Conservation (phyloP, 2,329 filamentous ascomycete species). For the Davidsoniella neocaledoniae region DNA sequence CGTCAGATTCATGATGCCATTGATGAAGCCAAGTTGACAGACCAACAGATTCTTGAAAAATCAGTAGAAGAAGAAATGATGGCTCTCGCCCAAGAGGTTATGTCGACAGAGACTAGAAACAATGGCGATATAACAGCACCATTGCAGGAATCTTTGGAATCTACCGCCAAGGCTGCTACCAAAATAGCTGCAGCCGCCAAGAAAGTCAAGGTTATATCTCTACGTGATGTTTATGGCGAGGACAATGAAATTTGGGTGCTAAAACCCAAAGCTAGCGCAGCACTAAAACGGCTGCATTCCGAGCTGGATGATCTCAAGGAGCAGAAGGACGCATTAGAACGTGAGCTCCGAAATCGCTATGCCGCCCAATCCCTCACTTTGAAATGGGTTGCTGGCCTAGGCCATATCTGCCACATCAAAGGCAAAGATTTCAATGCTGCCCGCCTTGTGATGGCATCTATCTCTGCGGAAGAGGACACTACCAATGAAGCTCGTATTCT, state of each 20-base stretch:
- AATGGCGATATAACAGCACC: slow-evolving; percentile 34
- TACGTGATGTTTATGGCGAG: slow-evolving; percentile 41
- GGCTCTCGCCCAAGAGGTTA: slow-evolving; percentile 54
- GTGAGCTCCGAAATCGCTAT: slow-evolving; percentile 44
- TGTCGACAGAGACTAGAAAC: slow-evolving; percentile 46
- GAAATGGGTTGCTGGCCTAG: slow-evolving; percentile 72
- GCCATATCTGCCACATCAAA: slow-evolving; percentile 81
- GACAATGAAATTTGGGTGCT: slow-evolving; percentile 47
- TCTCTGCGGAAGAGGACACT: slow-evolving; percentile 12
- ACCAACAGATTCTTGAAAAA: slow-evolving; percentile 57
- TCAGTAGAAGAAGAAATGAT: slow-evolving; percentile 54
- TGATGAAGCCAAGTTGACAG: slow-evolving; percentile 71
- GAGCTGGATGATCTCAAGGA: slow-evolving; percentile 42
- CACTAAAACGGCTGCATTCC: slow-evolving; percentile 49
- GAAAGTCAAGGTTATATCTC: slow-evolving; percentile 25
- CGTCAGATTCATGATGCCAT: slow-evolving; percentile 59
- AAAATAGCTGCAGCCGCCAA: slow-evolving; percentile 15
- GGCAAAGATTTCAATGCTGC: slow-evolving; percentile 48
- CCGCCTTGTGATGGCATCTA: background rate
- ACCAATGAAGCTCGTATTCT: slow-evolving; percentile 30
- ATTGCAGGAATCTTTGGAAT: no score
- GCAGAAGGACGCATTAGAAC: slow-evolving; percentile 44
- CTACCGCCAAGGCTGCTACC: slow-evolving; percentile 25
- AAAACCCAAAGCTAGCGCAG: slow-evolving; percentile 49
- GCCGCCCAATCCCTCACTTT: slow-evolving; percentile 51